phyloP scores from a whole-genome alignment of 768 basidiomycete species.

The Russula olivacea region DNA sequence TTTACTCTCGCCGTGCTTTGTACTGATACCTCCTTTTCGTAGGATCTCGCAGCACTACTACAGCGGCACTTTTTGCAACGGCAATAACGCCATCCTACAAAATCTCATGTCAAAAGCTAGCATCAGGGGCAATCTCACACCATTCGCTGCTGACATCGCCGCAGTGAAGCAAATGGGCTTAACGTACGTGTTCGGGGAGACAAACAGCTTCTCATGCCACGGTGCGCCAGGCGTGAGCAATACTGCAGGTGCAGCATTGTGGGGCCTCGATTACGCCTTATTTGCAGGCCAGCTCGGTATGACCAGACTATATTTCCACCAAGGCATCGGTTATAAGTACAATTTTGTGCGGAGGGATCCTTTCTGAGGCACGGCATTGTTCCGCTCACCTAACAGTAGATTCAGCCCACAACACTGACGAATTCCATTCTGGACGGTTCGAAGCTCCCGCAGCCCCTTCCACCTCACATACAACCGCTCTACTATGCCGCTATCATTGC shows the following conservation, averaged over 20 bases:
- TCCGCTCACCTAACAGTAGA: slow-evolving; percentile 34
- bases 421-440: slow-evolving; percentile 53
- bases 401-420: slow-evolving; percentile 57
- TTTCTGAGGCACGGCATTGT: neutral
- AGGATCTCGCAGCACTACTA: slow-evolving; percentile 50
- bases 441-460: slow-evolving; percentile 41
- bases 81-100: slow-evolving; percentile 47
- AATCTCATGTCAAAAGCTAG: slow-evolving; percentile 62
- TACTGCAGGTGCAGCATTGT: slow-evolving; percentile 63
- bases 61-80: slow-evolving; percentile 59
- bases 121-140: slow-evolving; percentile 47
- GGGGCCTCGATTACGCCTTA: slow-evolving; percentile 61
- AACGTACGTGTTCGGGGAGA: slow-evolving; percentile 48
- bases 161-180: slow-evolving; percentile 43
- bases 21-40: neutral
- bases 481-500: slow-evolving; percentile 63
- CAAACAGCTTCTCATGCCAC: slow-evolving; percentile 36
- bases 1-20: neutral
- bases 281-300: slow-evolving; percentile 53
- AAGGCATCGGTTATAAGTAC: slow-evolving; percentile 68
- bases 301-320: slow-evolving; percentile 53
- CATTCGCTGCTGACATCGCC: slow-evolving; percentile 48
- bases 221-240: slow-evolving; percentile 55
- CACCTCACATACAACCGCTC: slow-evolving; percentile 57
- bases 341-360: slow-evolving; percentile 40